Base-by-base conservation (phyloP, 1,139 yeast genomes). In the Schizosaccharomyces versatilis region DNA sequence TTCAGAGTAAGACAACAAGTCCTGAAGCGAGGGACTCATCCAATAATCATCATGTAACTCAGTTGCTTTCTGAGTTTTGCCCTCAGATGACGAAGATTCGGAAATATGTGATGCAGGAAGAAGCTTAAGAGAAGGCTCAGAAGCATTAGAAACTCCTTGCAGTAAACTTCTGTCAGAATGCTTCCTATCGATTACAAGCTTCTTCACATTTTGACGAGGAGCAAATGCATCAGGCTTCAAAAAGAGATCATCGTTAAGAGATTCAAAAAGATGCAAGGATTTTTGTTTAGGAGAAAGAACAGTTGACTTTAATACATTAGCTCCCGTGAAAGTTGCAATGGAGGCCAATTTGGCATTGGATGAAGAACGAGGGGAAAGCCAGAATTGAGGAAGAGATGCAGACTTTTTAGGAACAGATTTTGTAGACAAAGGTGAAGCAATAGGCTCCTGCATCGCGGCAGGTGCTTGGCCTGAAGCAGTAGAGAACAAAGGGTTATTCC, bases 11-110 rank as follows among this genome's bases (percentile, higher is more conserved):
- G 73, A 69, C 57, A 76, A 73, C 57, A 90, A 70, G 55, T 79
- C 79, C 7, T 78, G 74, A 52, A 81, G 64, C 3, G 86, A 71
- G 24, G 98, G 98, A 1, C 84, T 76, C 54, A 81, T 80, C 86
- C 94, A 90, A 67, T 88, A 93, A 36, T 32, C 49, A n/a, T 44
- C 49, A 9, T 32, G 38, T 44, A 44, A 44, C 3, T 15, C 32
- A 7, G 7, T 10, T 9, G 38, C 32, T 44, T 36, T 32, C 5
- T 41, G 44, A 10, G 41, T 7, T 12, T 24, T 39, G 12, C n/a
- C 41, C 32, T 19, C 12, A 6, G 38, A 38, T 7, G n/a, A n/a
- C 40, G 15, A 51, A 14, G 38, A 14, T 36, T 14, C 17, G n/a
- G 17, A 12, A 17, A 17, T 32, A n/a, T 24, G 47, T 8, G 36